Evolutionary conservation across 371 early-diverging fungal species (phyloP).

Genomic region (Smittium mucronatum): DNA sequence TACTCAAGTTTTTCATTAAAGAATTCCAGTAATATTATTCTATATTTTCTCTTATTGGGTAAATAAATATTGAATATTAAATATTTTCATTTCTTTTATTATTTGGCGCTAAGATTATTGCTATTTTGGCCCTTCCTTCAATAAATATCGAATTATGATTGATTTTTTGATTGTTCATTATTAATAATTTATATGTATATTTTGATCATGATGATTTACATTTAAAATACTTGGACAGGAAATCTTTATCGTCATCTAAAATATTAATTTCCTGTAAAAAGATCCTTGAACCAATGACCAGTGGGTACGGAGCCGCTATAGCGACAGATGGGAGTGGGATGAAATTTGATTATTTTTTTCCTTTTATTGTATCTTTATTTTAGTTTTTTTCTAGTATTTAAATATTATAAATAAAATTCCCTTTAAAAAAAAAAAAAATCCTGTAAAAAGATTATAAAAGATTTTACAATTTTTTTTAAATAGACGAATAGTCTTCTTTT

Average conservation of each 20-base stretch:
- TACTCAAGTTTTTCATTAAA: neutral
- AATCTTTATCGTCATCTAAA: neutral
- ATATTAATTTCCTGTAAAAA: constrained; percentile 6
- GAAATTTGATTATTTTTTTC: too few relatives aligned
- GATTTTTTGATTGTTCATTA: neutral
- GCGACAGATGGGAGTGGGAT: too few relatives aligned
- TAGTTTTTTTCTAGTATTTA: too few relatives aligned
- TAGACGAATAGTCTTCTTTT: neutral
- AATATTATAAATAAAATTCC: too few relatives aligned
- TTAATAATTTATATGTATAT: neutral
- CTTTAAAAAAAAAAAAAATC: too few relatives aligned
- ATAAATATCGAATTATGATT: neutral
- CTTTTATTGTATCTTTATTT: too few relatives aligned
- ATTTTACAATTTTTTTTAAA: neutral
- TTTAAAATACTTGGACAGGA: neutral
- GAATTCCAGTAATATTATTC: neutral
- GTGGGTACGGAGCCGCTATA: too few relatives aligned
- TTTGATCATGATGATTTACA: neutral
- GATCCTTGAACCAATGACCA: too few relatives aligned
- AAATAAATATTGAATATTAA: neutral
- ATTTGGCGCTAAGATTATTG: neutral
- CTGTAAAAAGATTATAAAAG: neutral
- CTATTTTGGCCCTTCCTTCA: neutral
- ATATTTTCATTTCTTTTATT: neutral
- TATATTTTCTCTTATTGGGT: neutral